Evolutionary conservation across 2,329 filamentous ascomycete species (phyloP), one percentile per base, ranked within the genome.

Genomic region (Sclerotinia sclerotiorum): DNA sequence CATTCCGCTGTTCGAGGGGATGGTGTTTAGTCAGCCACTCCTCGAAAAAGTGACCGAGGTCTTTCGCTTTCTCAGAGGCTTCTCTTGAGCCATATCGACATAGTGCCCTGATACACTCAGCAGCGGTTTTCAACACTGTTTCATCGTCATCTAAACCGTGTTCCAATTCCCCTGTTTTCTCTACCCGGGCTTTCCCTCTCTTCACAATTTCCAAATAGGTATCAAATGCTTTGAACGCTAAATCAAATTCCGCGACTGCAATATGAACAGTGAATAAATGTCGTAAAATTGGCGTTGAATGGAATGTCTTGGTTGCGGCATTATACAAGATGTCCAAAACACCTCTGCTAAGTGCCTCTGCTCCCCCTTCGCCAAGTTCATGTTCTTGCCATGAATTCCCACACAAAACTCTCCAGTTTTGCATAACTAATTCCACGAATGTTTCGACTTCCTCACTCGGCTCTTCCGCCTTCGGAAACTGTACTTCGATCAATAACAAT

Each of bases 291-390:
- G 93, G 83, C 1, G 94, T 97, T 1, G 95, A 99, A 79, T 99
- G 95, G 76, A 95, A 99, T 0, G 94, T 97, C 79, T 95, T 97
- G 13, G 91, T 93, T 10, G 94, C 92, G 29, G 94, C 92, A 51
- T 90, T 90, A 79, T 98, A 99, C 8, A 99, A 84, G 39, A 93
- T 91, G 78, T 95, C 94, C 52, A 99, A 85, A 44, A 96, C 88
- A 63, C 88, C 88, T 66, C 90, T 88, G 71, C 91, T 91, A 24
- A 94, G 82, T 29, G 85, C 87, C 75, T 90, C 88, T 74, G 93
- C 91, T 11, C 93, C 94, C 7, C 91, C 93, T 74, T 90, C 87
- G 4, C 92, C 93, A 39, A 97, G 83, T 72, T 97, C 93, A 66
- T 88, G 82, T 71, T 97, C 90, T 54, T 84, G 85, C 94, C 94